Base-by-base conservation (phyloP, 192 early-diverging fungal genomes). In the Chytriomyces confervae region DNA sequence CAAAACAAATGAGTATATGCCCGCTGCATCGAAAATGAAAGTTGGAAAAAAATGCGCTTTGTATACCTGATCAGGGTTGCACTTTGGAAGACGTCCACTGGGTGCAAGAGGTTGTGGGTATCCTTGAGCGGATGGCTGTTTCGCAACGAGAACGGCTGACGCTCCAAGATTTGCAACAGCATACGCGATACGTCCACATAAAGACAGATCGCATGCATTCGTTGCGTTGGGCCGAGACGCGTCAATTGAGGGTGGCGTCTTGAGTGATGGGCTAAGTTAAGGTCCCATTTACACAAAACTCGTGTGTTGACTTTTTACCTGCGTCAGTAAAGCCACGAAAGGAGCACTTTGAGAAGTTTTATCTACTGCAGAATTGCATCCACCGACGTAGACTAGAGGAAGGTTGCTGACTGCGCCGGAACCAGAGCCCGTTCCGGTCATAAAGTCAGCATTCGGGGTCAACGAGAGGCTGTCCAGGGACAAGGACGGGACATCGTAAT, bases 31-130 rank as follows among this genome's bases (percentile, higher is more conserved):
- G n/a, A n/a, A 36, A 36, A 4, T 36, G 1, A 36, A 74, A 9
- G 63, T 27, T 44, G 74, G 5, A 16, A 0, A n/a, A n/a, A n/a
- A 11, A 13, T 47, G 24, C 6, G 74, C 49, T 50, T 49, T 70
- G 50, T 50, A 29, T 20, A 64, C 23, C 18, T 64, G 16, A n/a
- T 57, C 53, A 57, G 16, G 20, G 53, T 36, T n/a, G 20, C 53
- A 57, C 20, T 57, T 57, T 10, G 61, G 47, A 43, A 76, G 44
- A 20, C 74, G 61, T 47, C 74, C 74, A 7, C 46, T 44, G 18
- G 74, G 63, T 3, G 63, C 62, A 9, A 76, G 49, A 10, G 74
- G 64, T n/a, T 48, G 9, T 48, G 74, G 74, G 48, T 76, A 76
- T 20, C 74, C 74, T 51, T 50, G 50, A 29, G 74, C 36, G 29